Evolutionary conservation across 768 basidiomycete genomes (phyloP).

Genomic region (Leccinellum luteum): DNA sequence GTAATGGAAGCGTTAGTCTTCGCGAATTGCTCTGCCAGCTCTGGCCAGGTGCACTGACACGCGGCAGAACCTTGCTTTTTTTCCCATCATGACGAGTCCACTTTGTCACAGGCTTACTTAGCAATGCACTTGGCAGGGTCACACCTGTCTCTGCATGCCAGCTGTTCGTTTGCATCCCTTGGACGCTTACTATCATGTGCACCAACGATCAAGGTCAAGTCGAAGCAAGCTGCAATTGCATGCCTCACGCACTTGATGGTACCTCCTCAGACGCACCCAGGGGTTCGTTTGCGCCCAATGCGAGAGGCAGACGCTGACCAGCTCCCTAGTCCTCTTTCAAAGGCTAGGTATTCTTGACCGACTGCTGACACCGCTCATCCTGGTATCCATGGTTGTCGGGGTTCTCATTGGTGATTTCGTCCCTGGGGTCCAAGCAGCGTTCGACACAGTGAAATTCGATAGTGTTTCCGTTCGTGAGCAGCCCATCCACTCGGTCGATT

Average conservation of each 20-base stretch:
- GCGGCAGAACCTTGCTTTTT: too few species aligned
- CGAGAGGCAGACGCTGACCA: background rate
- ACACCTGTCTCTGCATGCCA: too few species aligned
- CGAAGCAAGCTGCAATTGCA: background rate
- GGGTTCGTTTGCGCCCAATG: constrained; percentile 1
- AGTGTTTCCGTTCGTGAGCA: constrained; percentile 77
- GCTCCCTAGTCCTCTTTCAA: constrained; percentile 34
- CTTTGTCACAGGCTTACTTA: too few species aligned
- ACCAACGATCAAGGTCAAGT: background rate
- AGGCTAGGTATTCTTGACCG: constrained; percentile 54
- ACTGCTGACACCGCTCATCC: constrained; percentile 61
- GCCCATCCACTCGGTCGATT: background rate
- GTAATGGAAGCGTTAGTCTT: too few species aligned
- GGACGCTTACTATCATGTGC: background rate
- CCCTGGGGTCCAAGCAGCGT: constrained; percentile 54
- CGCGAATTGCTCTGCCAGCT: too few species aligned
- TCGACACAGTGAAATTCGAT: constrained; percentile 60
- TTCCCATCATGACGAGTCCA: too few species aligned
- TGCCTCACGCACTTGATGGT: background rate
- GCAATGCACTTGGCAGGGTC: too few species aligned
- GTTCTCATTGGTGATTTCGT: constrained; percentile 72
- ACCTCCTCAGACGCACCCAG: background rate
- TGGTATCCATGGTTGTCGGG: constrained; percentile 72
- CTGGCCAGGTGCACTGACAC: too few species aligned
- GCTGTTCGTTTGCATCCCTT: too few species aligned